Percentiles rank a stretch among this genome's conserved stretches.
Evolutionary conservation across 2,329 filamentous ascomycete species (phyloP).

Genomic region (Fusarium sp.): DNA sequence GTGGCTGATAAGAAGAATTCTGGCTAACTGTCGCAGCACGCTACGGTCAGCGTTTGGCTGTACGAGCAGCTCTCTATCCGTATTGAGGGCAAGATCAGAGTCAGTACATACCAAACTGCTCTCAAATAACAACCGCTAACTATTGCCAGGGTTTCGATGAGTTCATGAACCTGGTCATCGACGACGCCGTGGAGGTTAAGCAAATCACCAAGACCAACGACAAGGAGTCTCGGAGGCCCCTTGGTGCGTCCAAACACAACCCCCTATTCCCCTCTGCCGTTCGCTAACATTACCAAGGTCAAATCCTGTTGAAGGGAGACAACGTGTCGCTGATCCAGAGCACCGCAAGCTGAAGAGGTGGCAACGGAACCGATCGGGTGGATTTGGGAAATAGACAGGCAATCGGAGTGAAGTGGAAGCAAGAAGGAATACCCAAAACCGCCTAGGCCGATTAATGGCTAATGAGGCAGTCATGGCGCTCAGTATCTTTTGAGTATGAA

Average conservation of each 20-base stretch:
- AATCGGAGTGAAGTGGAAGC: slow-evolving; percentile 10
- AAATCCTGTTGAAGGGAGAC: slow-evolving; percentile 88
- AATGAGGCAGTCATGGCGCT: slow-evolving; percentile 26
- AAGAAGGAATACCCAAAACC: slow-evolving; percentile 36
- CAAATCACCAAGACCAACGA: slow-evolving; percentile 81
- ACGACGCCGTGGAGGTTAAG: slow-evolving; percentile 94
- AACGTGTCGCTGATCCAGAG: slow-evolving; percentile 85
- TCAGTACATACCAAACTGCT: slow-evolving; percentile 57
- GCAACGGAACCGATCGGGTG: slow-evolving; percentile 1
- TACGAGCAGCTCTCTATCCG: slow-evolving; percentile 95
- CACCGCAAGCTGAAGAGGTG: slow-evolving; percentile 47
- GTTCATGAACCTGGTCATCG: slow-evolving; percentile 98
- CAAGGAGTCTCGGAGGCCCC: slow-evolving; percentile 78
- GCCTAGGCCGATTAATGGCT: slow-evolving; percentile 23
- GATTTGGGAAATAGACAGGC: slow-evolving; percentile 11
- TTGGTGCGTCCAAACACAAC: slow-evolving; percentile 68
- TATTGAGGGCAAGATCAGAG: slow-evolving; percentile 96
- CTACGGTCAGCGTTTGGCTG: slow-evolving; percentile 92
- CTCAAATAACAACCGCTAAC: slow-evolving; percentile 1
- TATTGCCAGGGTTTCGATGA: slow-evolving; percentile 89
- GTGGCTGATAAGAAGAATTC: neutral
- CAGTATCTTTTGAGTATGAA: slow-evolving; percentile 14
- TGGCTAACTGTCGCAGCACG: slow-evolving; percentile 64
- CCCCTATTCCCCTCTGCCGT: neutral
- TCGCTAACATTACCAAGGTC: slow-evolving; percentile 63